Base-by-base conservation (phyloP, 148 eudicot species). In the Fagopyrum tataricum region DNA sequence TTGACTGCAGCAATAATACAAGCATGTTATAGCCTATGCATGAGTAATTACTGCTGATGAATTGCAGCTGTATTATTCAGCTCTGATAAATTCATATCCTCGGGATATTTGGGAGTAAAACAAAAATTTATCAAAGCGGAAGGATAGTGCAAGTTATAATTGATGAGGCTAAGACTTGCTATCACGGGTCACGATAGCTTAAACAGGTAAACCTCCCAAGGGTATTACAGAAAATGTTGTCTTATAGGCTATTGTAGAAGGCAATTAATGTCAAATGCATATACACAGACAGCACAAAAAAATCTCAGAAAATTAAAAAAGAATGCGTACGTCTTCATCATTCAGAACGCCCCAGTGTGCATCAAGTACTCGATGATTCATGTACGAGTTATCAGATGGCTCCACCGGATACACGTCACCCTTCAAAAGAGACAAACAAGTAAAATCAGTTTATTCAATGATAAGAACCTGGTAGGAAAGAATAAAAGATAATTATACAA, bases 371-470 rank as follows among this genome's bases (percentile, higher is more conserved):
- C 39, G 64, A 58, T 84, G 85, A 84, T 84, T 81, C 64, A 74
- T 58, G 48, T 75, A 68, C 61, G 79, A 77, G 76, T 67, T 75
- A 74, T 89, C 87, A 49, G 79, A 78, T 43, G 82, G 79, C 79
- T 90, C 96, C 90, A 90, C 96, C 11, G 96, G 98, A 87, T 93
- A 93, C 58, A 93, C 98, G 82, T 93, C 98, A 74, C 96, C 98
- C 98, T 93, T 71, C 81, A 85, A 47, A 41, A 53, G 52, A 23
- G 39, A 2, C 37, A 31, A 31, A 23, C 39, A n/a, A n/a, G n/a
- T n/a, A 68, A 44, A 26, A 41, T 6, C 9, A 68, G 72, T 31
- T 17, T 41, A n/a, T 5, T 24, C 42, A 13, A 61, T 31, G 18
- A 13, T 61, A 41, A 61, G 31, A 61, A 23, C 67, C 39, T 40